Percentiles rank a stretch among this genome's conserved stretches.
Evolutionary conservation across 2,329 filamentous ascomycete species (phyloP).

Genomic region (Fusarium lateritium): DNA sequence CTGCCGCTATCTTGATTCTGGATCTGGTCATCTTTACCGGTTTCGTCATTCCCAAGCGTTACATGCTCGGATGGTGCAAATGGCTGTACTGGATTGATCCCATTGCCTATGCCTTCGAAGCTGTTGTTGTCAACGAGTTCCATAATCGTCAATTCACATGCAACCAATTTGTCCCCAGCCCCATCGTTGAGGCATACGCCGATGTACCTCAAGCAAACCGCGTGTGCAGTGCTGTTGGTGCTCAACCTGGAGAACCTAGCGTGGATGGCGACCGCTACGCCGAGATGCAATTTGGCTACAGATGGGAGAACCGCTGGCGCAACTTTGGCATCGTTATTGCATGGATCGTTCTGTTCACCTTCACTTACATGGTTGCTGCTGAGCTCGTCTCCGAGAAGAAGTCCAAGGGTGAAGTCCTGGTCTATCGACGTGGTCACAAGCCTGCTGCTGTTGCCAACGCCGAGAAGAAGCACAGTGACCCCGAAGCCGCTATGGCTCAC

Average conservation of each 20-base stretch:
- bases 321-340: conserved; percentile 79
- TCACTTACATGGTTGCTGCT: conserved; percentile 73
- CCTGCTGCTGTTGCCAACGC: conserved; percentile 69
- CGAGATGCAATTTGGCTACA: conserved; percentile 65
- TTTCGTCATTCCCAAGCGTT: conserved; percentile 74
- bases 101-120: conserved; percentile 84
- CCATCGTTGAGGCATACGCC: conserved; percentile 47
- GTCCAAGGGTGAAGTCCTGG: conserved; percentile 82
- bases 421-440: conserved; percentile 80
- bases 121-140: conserved; percentile 89
- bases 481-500: conserved; percentile 65
- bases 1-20: conserved; percentile 49
- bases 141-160: conserved; percentile 72
- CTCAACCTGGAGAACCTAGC: conserved; percentile 58
- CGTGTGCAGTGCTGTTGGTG: conserved; percentile 64
- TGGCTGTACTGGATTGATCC: conserved; percentile 90
- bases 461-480: conserved; percentile 75
- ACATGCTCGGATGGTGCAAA: conserved; percentile 85
- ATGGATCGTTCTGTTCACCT: conserved; percentile 74
- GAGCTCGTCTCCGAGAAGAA: conserved; percentile 77
- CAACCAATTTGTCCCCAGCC: conserved; percentile 60
- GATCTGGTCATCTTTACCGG: conserved; percentile 76
- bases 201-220: conserved; percentile 48
- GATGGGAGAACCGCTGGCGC: conserved; percentile 73
- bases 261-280: conserved; percentile 66